These are phyloP conservation scores for Centaurea solstitialis DNA, from an alignment of 129 eudicot genomes.

Conservation along the genomic window DNA sequence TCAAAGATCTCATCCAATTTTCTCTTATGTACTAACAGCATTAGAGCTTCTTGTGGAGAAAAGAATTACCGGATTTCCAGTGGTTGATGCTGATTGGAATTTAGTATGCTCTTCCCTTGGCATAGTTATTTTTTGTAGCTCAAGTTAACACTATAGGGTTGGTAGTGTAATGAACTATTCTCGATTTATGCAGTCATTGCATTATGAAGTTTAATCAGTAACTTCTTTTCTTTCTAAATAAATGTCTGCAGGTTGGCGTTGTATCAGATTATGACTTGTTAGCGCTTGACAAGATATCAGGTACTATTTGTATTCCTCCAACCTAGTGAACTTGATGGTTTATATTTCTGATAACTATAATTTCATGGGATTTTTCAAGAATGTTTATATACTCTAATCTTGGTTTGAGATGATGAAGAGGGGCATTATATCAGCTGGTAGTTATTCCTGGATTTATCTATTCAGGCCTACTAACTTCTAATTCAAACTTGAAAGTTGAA, in stretches of 20 bases:
- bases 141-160: conserved; percentile 2
- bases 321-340: background rate
- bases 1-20: background rate
- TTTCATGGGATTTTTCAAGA: background rate
- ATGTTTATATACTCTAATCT: background rate
- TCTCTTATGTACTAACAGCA: conserved; percentile 42
- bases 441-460: background rate
- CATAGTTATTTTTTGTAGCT: conserved; percentile 7
- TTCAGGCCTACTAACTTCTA: background rate
- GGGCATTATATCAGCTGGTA: conserved; percentile 4
- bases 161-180: background rate
- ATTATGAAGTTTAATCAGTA: background rate
- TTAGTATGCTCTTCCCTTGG: conserved; percentile 44
- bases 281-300: conserved; percentile 92
- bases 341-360: background rate
- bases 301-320: conserved; percentile 35
- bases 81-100: conserved; percentile 76
- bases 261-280: conserved; percentile 94
- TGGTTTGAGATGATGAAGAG: conserved; percentile 3
- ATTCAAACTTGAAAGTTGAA: conserved; percentile 6
- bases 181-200: conserved; percentile 1
- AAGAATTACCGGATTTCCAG: conserved; percentile 87
- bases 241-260: conserved; percentile 78
- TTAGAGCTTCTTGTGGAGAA: conserved; percentile 71
- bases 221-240: conserved; percentile 2